Conservation (phyloP, 2,329 filamentous ascomycete species). For the Keithomyces neogunnii region DNA sequence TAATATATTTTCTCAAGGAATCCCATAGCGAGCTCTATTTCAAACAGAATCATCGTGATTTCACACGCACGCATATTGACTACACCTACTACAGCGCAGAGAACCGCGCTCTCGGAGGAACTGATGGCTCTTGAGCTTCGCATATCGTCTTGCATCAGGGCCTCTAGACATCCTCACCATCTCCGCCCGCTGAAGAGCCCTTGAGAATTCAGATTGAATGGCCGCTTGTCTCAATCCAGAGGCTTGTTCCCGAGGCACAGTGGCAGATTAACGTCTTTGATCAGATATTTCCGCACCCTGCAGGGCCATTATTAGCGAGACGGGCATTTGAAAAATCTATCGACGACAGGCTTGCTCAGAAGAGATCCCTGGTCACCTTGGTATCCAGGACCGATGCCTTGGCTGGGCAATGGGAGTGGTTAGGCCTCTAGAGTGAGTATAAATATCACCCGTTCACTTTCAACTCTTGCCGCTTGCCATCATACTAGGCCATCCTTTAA, state of each 20-base stretch:
- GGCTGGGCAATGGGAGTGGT: background rate
- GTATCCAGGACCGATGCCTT: background rate
- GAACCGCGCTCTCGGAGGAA: too few relatives aligned
- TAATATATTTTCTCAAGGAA: too few relatives aligned
- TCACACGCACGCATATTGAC: too few relatives aligned
- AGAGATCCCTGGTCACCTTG: background rate
- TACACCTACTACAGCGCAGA: too few relatives aligned
- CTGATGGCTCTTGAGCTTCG: background rate
- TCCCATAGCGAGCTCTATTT: conserved; percentile 17
- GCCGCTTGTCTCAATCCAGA: background rate
- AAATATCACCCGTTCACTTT: too few relatives aligned
- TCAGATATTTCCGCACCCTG: background rate
- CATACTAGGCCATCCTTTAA: too few relatives aligned
- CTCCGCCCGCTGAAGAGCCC: too few relatives aligned
- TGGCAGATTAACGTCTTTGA: background rate
- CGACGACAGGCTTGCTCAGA: background rate
- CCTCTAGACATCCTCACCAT: background rate
- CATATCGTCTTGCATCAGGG: background rate
- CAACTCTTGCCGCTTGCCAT: too few relatives aligned
- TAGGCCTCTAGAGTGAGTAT: background rate
- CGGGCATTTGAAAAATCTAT: background rate
- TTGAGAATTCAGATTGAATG: background rate
- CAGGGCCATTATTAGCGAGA: background rate
- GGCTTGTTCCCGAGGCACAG: background rate
- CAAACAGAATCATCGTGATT: too few relatives aligned